Base-by-base conservation (phyloP, 495 filamentous ascomycete species). In the Friedmanniomyces simplex region DNA sequence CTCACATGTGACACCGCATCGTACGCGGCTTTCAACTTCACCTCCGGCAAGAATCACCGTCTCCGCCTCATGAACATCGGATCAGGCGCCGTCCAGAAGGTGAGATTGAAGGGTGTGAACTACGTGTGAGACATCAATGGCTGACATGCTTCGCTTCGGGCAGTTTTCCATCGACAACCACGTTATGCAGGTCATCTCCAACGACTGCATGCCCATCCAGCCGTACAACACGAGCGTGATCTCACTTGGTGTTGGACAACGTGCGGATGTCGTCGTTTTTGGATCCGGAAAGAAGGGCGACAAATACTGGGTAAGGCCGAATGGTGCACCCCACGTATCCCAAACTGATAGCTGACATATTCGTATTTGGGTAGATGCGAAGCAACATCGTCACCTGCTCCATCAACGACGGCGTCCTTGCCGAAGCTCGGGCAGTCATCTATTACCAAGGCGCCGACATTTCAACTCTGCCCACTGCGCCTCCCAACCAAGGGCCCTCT, bases 21-120 rank as follows among this genome's bases (percentile, higher is more conserved):
- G 43, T 52, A 24, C 14, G 12, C 10, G 7, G 25, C n/a, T 28
- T 2, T 18, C 14, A 16, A 25, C 37, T 74, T 62, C 67, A 67
- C 24, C 61, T 65, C 20, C 72, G 72, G 25, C 34, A 77, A 80
- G 62, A 79, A 70, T 10, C 82, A 90, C 60, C 72, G 80, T 16
- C 70, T 89, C 25, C 78, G 84, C 21, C 74, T 91, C 28, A 72
- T 90, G 56, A 87, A 87, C 54, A 71, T 81, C 24, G 82, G 77
- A 20, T 78, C 77, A 2, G 83, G 78, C 54, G 77, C 76, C 22
- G 66, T 74, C 22, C 58, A 64, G 42, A 58, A n/a, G n/a, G n/a
- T n/a, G n/a, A n/a, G n/a, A n/a, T n/a, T n/a, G n/a, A n/a, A n/a
- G n/a, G n/a, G n/a, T n/a, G n/a, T n/a, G n/a, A n/a, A n/a, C n/a